Evolutionary conservation across 768 basidiomycete species (phyloP).

Genomic region (Roridomyces roridus): DNA sequence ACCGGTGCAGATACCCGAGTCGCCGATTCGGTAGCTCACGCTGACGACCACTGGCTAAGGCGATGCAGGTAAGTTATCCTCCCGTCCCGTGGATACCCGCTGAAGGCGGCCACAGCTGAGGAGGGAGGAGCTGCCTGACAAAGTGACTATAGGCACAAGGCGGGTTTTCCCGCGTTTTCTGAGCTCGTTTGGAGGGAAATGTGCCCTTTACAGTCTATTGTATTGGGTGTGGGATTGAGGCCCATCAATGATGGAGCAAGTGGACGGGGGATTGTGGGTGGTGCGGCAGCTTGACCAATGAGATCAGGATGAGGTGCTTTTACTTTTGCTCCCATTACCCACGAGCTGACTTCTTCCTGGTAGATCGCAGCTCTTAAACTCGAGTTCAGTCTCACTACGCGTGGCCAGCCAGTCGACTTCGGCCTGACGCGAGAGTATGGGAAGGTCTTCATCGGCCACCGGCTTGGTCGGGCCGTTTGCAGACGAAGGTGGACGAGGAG

Average conservation of each 20-base stretch:
- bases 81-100: background rate
- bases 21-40: conserved; percentile 82
- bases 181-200: conserved; percentile 86
- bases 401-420: conserved; percentile 93
- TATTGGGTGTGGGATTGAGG: conserved; percentile 96
- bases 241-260: no score
- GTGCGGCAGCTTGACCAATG: conserved; percentile 61
- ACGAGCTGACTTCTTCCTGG: background rate
- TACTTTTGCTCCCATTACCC: background rate
- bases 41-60: conserved; percentile 82
- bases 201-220: conserved; percentile 78
- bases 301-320: conserved; percentile 76
- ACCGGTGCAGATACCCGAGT: conserved; percentile 95
- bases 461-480: conserved; percentile 81
- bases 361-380: conserved; percentile 87
- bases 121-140: conserved; percentile 88
- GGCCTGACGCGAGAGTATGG: conserved; percentile 91
- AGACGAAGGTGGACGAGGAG: conserved; percentile 85
- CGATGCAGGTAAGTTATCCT: conserved; percentile 61
- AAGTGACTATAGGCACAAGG: no score
- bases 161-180: no score
- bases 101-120: conserved; percentile 61
- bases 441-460: conserved; percentile 85
- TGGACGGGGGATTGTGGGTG: conserved; percentile 85
- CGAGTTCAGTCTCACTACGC: conserved; percentile 81